Percentiles rank a stretch among this genome's conserved stretches.
These are phyloP conservation scores for Solanum paucissectum DNA, from an alignment of 257 asterid genomes.

Conservation along the genomic window DNA sequence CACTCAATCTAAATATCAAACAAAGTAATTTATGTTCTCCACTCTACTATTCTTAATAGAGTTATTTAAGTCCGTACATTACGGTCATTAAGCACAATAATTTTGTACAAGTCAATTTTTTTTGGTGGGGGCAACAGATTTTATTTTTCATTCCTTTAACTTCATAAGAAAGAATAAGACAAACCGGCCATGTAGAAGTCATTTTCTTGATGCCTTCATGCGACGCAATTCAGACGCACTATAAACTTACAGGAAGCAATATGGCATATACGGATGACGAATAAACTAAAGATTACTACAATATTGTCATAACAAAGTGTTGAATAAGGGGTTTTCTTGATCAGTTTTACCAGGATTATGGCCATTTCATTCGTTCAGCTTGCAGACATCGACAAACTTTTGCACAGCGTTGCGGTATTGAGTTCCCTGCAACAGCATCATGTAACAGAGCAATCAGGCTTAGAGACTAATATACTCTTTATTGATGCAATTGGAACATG, in stretches of 20 bases:
- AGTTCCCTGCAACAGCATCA: slow-evolving; percentile 53
- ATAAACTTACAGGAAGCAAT: not conserved
- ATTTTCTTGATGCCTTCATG: not conserved
- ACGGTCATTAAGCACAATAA: slow-evolving; percentile 4
- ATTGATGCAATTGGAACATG: not conserved
- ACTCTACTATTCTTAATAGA: not conserved
- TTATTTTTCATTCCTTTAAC: not conserved
- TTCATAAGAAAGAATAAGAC: not conserved
- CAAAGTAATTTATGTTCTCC: not conserved
- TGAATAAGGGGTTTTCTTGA: not conserved
- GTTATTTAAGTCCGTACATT: slow-evolving; percentile 18
- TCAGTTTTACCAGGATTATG: not conserved
- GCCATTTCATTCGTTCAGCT: slow-evolving; percentile 45
- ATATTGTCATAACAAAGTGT: not conserved
- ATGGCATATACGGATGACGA: not conserved
- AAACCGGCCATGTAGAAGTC: not conserved
- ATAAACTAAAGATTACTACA: not conserved
- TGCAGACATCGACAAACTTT: slow-evolving; percentile 81
- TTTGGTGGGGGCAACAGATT: not conserved
- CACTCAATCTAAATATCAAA: not conserved
- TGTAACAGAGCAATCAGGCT: not conserved
- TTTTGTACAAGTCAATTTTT: not conserved
- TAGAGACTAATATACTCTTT: not conserved
- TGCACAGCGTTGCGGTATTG: slow-evolving; percentile 90
- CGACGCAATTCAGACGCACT: not conserved